These are phyloP conservation scores for Alloteropsis semialata DNA, from an alignment of 176 grass and related monocot species.

Conservation along the genomic window DNA sequence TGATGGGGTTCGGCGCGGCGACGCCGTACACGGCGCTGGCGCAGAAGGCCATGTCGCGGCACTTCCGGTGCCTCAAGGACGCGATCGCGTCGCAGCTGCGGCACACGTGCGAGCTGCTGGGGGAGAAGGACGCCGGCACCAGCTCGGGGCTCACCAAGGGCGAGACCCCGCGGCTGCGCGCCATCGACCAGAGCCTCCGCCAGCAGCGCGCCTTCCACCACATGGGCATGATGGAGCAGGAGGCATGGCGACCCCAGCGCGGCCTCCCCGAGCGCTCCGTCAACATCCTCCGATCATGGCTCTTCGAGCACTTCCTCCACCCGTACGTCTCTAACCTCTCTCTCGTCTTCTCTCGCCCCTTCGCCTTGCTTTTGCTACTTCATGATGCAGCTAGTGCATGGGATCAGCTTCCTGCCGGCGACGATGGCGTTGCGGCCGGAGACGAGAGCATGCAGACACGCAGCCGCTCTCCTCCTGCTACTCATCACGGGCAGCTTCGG, in stretches of 20 bases:
- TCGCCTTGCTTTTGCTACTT: too few relatives aligned
- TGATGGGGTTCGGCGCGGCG: constrained; percentile 93
- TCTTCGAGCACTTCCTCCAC: constrained; percentile 99
- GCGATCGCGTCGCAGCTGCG: constrained; percentile 70
- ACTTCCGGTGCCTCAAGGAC: constrained; percentile 99
- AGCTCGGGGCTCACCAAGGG: constrained; percentile 89
- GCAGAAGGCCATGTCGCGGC: constrained; percentile 99
- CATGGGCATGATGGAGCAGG: constrained; percentile 99
- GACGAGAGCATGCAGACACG: not conserved
- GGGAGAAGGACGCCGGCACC: constrained; percentile 79
- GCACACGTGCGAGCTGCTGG: constrained; percentile 72
- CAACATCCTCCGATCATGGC: constrained; percentile 74
- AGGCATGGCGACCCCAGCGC: constrained; percentile 93
- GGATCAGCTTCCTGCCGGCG: not conserved
- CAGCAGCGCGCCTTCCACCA: constrained; percentile 99
- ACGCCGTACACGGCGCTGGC: constrained; percentile 97
- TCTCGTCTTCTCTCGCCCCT: not conserved
- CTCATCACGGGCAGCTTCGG: constrained; percentile 29
- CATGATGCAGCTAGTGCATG: not conserved
- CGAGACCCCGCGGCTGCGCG: constrained; percentile 84
- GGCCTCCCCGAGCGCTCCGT: constrained; percentile 96
- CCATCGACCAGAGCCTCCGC: constrained; percentile 83
- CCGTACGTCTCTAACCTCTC: constrained; percentile 45
- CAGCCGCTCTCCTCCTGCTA: not conserved
- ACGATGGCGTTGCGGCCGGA: not conserved